These are phyloP conservation scores for Nyctanthes arbortristis DNA, from an alignment of 257 asterid genomes.

Conservation along the genomic window DNA sequence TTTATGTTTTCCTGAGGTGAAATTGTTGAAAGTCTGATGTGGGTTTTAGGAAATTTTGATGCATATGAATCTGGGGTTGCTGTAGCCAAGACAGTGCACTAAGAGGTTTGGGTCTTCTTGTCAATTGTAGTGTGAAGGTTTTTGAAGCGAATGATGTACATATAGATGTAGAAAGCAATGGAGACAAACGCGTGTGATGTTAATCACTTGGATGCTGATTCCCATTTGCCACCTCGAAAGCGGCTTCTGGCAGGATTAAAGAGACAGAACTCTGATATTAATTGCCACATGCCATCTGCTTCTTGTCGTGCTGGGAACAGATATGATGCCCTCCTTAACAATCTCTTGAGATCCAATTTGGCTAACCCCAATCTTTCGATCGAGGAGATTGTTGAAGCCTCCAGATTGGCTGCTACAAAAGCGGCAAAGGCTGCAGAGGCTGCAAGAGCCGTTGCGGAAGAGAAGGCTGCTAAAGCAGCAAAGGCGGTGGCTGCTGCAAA, in stretches of 20 bases:
- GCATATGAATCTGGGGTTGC: neutral
- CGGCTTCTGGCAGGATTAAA: slow-evolving; percentile 56
- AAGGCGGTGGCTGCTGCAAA: slow-evolving; percentile 56
- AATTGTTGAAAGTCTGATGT: slow-evolving; percentile 21
- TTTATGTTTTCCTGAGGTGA: slow-evolving; percentile 26
- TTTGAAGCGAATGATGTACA: slow-evolving; percentile 21
- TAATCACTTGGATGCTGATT: slow-evolving; percentile 55
- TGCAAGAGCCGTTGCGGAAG: slow-evolving; percentile 53
- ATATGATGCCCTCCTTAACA: slow-evolving; percentile 32
- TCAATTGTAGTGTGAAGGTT: slow-evolving; percentile 31
- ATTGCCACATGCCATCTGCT: slow-evolving; percentile 28
- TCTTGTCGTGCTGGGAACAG: slow-evolving; percentile 16
- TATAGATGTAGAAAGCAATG: slow-evolving; percentile 44
- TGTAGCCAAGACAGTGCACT: slow-evolving; percentile 16
- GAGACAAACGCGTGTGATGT: slow-evolving; percentile 41
- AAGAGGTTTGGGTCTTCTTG: slow-evolving; percentile 25
- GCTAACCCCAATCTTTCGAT: slow-evolving; percentile 35
- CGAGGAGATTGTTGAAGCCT: slow-evolving; percentile 45
- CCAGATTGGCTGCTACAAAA: slow-evolving; percentile 42
- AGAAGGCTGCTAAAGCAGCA: slow-evolving; percentile 53
- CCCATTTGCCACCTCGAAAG: slow-evolving; percentile 55
- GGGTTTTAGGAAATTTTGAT: slow-evolving; percentile 20
- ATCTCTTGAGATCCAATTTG: slow-evolving; percentile 36
- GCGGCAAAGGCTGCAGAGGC: slow-evolving; percentile 43
- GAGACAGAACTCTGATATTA: slow-evolving; percentile 44